Conservation (phyloP, 78 protist species). For the Polysphondylium violaceum region DNA sequence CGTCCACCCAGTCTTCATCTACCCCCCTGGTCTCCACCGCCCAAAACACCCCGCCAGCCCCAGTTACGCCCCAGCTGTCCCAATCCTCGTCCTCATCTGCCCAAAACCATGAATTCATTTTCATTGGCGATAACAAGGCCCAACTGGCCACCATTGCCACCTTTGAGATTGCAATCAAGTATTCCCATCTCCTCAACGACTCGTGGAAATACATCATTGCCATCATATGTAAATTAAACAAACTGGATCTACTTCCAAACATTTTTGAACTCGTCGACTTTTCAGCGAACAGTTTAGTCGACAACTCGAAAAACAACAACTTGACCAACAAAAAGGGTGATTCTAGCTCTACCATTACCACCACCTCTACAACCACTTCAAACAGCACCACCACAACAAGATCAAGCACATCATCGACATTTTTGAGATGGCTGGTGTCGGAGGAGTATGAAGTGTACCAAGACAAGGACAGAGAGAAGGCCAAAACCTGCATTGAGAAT, state of each 20-base stretch:
- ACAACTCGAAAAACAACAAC: background rate
- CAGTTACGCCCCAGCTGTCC: no score
- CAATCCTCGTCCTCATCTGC: background rate
- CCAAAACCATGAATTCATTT: constrained; percentile 12
- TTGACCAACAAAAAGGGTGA: background rate
- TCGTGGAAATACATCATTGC: constrained; percentile 62
- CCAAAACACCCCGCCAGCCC: no score
- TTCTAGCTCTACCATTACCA: background rate
- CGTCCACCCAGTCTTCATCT: no score
- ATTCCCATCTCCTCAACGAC: constrained; percentile 30
- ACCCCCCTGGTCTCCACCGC: no score
- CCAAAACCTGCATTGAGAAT: constrained; percentile 64
- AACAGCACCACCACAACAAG: constrained; percentile 1
- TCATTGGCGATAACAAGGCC: constrained; percentile 81
- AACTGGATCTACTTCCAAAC: constrained; percentile 34
- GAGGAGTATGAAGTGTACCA: constrained; percentile 1
- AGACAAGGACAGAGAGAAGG: constrained; percentile 40
- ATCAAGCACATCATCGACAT: background rate
- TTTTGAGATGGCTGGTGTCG: constrained; percentile 31
- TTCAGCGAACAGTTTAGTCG: constrained; percentile 49
- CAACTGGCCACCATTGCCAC: constrained; percentile 81
- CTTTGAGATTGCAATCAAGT: constrained; percentile 76
- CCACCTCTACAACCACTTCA: background rate
- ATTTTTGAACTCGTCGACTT: constrained; percentile 62
- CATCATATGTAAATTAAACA: constrained; percentile 55